Evolutionary conservation across 2,329 filamentous ascomycete species (phyloP).

Genomic region (Sclerotinia nivalis): DNA sequence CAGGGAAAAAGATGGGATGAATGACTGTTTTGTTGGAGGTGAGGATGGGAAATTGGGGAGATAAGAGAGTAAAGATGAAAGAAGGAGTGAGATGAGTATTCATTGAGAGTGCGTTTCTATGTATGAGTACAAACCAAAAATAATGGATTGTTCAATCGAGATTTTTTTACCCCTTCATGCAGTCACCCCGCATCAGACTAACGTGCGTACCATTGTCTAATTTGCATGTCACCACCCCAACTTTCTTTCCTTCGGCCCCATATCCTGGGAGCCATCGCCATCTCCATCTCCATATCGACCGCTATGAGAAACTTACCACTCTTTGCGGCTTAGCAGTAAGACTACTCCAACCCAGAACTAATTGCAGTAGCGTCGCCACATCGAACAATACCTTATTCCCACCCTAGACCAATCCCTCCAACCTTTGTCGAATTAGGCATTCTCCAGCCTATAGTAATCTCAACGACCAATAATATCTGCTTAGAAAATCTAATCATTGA

Average conservation of each 20-base stretch:
- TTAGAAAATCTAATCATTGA: not conserved
- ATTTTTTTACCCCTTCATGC: slow-evolving; percentile 3
- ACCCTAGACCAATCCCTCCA: not conserved
- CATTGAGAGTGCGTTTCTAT: not conserved
- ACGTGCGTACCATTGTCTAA: not conserved
- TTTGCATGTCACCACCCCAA: not conserved
- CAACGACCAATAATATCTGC: not conserved
- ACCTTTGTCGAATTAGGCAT: not conserved
- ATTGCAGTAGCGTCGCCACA: no score
- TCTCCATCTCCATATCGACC: not conserved
- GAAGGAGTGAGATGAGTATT: not conserved
- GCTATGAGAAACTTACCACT: not conserved
- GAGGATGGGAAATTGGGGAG: not conserved
- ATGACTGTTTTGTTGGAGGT: not conserved
- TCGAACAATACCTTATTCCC: not conserved
- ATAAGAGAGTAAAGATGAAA: not conserved
- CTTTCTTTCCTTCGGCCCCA: not conserved
- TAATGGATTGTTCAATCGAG: slow-evolving; percentile 7
- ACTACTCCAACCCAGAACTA: not conserved
- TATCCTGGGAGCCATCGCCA: not conserved
- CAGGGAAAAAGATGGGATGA: not conserved
- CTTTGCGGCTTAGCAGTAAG: slow-evolving; percentile 2
- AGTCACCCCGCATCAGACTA: slow-evolving; percentile 16
- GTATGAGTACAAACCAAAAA: not conserved
- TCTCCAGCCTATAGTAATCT: not conserved